Evolutionary conservation across 257 asterid genomes (phyloP), one percentile per base, ranked within the genome.

Genomic region (Phtheirospermum japonicum): DNA sequence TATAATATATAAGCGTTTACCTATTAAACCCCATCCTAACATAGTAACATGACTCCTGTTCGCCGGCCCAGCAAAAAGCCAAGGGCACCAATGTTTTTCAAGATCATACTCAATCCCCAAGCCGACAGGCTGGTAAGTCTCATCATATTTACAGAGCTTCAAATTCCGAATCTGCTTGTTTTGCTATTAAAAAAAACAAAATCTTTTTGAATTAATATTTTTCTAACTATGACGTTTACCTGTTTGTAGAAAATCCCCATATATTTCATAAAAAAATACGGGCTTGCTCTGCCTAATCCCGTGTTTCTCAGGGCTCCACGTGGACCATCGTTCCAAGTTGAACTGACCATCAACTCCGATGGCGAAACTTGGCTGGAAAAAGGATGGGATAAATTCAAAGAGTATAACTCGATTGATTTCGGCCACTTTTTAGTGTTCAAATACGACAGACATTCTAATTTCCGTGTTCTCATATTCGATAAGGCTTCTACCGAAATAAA

Each of bases 321-420:
- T n/a, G 49, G 49, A 11, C 49, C 49, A 14, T 11, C 14, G 17
- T 42, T 42, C 49, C 16, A 12, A 11, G 49, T 42, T 4, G 17
- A 42, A 12, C 11, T 42, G 49, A n/a, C 4, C 0, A 6, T 1
- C 4, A 10, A 12, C 17, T 10, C 14, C 6, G 17, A n/a, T 6
- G 49, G 49, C n/a, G 17, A 42, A n/a, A 42, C 49, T 11, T 42
- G 49, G 49, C n/a, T 42, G 49, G 17, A 42, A 42, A 42, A 42
- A 12, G 49, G 49, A 42, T 42, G 49, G 49, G n/a, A 10, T 7
- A 12, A 42, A 42, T 42, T 42, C 17, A 42, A 12, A 12, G 16
- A 42, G 6, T 12, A 10, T 42, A 7, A n/a, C 17, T 42, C 49
- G 49, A 42, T 42, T n/a, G 14, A 4, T 3, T 42, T 42, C 17